These are phyloP conservation scores for Colletotrichum brevisporum DNA, from an alignment of 2,329 filamentous ascomycete species.

Conservation along the genomic window DNA sequence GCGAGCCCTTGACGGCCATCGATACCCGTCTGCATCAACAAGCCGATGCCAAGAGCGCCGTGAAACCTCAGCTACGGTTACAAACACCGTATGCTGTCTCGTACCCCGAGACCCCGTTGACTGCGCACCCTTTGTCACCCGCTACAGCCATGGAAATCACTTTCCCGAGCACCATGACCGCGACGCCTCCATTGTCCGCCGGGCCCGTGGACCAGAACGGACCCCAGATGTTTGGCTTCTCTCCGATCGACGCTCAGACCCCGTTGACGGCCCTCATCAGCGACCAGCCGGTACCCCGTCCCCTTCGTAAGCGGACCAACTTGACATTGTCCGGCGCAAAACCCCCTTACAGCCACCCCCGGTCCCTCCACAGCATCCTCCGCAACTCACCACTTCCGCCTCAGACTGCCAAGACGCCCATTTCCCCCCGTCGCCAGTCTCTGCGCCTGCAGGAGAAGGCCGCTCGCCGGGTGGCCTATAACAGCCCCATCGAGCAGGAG, in stretches of 20 bases:
- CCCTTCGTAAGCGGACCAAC: conserved; percentile 55
- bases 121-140: conserved; percentile 65
- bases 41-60: conserved; percentile 50
- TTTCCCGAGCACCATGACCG: conserved; percentile 70
- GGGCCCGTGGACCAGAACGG: conserved; percentile 61
- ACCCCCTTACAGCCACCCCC: conserved; percentile 71
- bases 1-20: conserved; percentile 65
- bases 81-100: conserved; percentile 62
- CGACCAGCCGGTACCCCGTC: conserved; percentile 47
- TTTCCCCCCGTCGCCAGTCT: conserved; percentile 68
- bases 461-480: conserved; percentile 71
- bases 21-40: conserved; percentile 56
- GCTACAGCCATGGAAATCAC: conserved; percentile 58
- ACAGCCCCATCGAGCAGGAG: conserved; percentile 73
- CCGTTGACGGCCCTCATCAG: conserved; percentile 30
- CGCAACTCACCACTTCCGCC: conserved; percentile 76
- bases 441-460: conserved; percentile 68
- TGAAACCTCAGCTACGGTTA: conserved; percentile 47
- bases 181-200: conserved; percentile 71
- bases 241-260: conserved; percentile 50
- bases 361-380: conserved; percentile 73
- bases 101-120: conserved; percentile 68
- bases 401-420: conserved; percentile 62
- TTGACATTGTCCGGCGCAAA: conserved; percentile 47
- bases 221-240: conserved; percentile 63